A percentile compares a stretch with the other conserved stretches of the same genome.
Evolutionary conservation across 106 monocot species (phyloP).

Genomic region (Alisma plantagoaquatica): DNA sequence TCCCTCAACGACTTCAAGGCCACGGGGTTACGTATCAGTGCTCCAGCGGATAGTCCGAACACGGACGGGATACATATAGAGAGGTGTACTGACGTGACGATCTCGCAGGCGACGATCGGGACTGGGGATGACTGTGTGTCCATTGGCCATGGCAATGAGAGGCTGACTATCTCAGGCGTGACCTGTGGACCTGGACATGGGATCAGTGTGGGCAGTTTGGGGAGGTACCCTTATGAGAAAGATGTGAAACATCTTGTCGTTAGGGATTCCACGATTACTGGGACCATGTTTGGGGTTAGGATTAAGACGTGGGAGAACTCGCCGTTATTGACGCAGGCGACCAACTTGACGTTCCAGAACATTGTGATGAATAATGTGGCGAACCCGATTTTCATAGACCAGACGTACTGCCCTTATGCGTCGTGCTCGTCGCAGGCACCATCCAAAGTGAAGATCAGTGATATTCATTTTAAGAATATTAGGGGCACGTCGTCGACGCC

Average conservation of each 20-base stretch:
- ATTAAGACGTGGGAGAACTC: conserved; percentile 71
- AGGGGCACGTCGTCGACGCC: conserved; percentile 33
- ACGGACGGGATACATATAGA: conserved; percentile 79
- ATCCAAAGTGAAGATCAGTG: conserved; percentile 43
- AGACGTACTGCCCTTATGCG: conserved; percentile 33
- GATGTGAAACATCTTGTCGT: conserved; percentile 28
- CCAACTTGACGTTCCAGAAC: conserved; percentile 53
- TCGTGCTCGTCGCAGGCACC: conserved; percentile 28
- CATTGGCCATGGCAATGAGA: conserved; percentile 34
- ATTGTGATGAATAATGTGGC: conserved; percentile 39
- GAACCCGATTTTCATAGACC: conserved; percentile 28
- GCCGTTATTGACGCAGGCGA: conserved; percentile 4
- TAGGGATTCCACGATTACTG: conserved; percentile 28
- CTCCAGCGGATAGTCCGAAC: conserved; percentile 58
- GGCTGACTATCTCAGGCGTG: conserved; percentile 16
- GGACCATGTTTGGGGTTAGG: conserved; percentile 40
- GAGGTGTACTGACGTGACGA: conserved; percentile 19
- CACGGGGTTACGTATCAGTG: conserved; percentile 25
- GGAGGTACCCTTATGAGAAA: conserved; percentile 7
- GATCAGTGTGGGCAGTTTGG: conserved; percentile 66
- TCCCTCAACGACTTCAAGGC: conserved; percentile 20
- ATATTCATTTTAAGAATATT: conserved; percentile 47
- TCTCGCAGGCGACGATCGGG: conserved; percentile 23
- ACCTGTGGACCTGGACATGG: conserved; percentile 73
- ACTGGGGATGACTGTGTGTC: conserved; percentile 87